Evolutionary conservation across 306 rosid species (phyloP).

Genomic region (Vigna mungo): DNA sequence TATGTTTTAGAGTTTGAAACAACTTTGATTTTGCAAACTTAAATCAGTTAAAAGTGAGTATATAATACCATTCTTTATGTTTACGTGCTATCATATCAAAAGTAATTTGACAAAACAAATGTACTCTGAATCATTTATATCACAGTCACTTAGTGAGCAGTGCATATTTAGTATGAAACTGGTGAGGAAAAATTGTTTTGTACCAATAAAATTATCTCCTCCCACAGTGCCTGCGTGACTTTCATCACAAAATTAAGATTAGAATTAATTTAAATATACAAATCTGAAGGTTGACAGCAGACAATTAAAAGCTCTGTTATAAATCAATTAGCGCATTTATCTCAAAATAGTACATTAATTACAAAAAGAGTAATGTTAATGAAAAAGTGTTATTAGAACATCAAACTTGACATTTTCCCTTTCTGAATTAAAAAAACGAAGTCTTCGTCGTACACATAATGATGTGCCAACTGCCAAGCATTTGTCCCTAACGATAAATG

Average conservation of each 20-base stretch:
- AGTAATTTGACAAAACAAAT: neutral
- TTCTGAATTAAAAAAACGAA: neutral
- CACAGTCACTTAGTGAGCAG: neutral
- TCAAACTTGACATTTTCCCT: neutral
- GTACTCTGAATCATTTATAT: neutral
- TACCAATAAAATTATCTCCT: neutral
- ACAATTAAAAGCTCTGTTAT: neutral
- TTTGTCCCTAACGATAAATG: constrained; percentile 1
- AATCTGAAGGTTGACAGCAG: neutral
- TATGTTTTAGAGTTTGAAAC: too few species aligned
- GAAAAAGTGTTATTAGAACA: neutral
- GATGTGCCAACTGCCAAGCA: constrained; percentile 28
- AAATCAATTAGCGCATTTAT: neutral
- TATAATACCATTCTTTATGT: neutral
- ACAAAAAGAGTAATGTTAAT: neutral
- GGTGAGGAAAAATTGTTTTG: neutral
- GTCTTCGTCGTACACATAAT: neutral
- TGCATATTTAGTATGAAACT: neutral
- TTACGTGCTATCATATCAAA: neutral
- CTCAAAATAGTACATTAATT: neutral
- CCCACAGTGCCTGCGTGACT: neutral
- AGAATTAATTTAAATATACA: neutral
- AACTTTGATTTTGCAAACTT: neutral
- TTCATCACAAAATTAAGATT: neutral
- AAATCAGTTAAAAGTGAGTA: neutral